Evolutionary conservation across 2,329 filamentous ascomycete genomes (phyloP).

Genomic region (Paecilomyces formosus): DNA sequence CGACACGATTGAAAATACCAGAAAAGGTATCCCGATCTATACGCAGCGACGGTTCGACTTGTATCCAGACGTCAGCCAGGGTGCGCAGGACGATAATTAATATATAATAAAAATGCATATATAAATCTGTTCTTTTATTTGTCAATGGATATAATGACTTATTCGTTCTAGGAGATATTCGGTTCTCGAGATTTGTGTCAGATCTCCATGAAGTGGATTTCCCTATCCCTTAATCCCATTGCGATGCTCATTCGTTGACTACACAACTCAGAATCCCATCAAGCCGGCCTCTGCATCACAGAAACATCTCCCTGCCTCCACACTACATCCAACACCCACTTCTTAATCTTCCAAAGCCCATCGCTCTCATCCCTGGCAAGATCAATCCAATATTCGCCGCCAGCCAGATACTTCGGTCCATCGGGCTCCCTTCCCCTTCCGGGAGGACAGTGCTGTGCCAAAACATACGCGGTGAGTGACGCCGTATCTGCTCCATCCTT

Average conservation of each 20-base stretch:
- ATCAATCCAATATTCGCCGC: conserved; percentile 20
- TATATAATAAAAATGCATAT: not conserved
- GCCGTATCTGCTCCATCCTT: conserved; percentile 18
- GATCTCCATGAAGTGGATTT: not conserved
- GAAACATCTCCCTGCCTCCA: conserved; percentile 14
- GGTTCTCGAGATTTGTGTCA: not conserved
- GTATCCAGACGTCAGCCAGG: conserved; percentile 79
- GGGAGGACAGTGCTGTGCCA: conserved; percentile 20
- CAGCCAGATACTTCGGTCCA: conserved; percentile 15
- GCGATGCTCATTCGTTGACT: not conserved
- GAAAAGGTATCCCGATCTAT: conserved; percentile 77
- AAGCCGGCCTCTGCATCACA: not conserved
- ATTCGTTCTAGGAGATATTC: conserved; percentile 3
- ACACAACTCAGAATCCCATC: not conserved
- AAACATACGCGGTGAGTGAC: conserved; percentile 13
- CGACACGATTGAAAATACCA: conserved; percentile 62
- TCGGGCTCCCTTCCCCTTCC: conserved; percentile 18
- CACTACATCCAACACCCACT: conserved; percentile 17
- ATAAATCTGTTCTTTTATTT: not conserved
- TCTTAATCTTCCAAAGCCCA: conserved; percentile 26
- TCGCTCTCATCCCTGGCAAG: conserved; percentile 19
- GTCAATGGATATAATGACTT: not conserved
- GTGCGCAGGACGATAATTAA: conserved; percentile 38
- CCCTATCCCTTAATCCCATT: not conserved
- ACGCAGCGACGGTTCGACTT: conserved; percentile 88